Percentiles rank a stretch among this genome's conserved stretches.
Evolutionary conservation across 2,329 filamentous ascomycete species (phyloP).

Genomic region (Xylariaceae sp.): DNA sequence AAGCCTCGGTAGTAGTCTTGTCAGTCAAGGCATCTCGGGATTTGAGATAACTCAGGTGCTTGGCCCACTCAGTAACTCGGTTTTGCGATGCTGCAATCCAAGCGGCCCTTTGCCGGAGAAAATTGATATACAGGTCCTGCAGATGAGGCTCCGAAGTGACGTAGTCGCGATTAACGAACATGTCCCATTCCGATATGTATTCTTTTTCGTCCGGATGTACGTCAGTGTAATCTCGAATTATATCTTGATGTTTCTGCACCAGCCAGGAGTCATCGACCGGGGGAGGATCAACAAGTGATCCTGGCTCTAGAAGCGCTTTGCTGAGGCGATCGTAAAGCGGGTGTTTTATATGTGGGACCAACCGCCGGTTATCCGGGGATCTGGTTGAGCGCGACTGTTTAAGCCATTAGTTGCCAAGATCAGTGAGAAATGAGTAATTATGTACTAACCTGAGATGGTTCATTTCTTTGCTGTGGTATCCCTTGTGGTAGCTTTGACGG

Average conservation of each 20-base stretch:
- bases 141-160: slow-evolving; percentile 49
- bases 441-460: slow-evolving; percentile 20
- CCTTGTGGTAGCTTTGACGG: slow-evolving; percentile 23
- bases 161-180: slow-evolving; percentile 46
- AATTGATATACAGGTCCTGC: slow-evolving; percentile 46
- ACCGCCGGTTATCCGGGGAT: slow-evolving; percentile 32
- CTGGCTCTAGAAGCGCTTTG: slow-evolving; percentile 46
- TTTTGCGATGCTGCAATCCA: slow-evolving; percentile 48
- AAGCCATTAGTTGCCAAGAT: slow-evolving; percentile 9
- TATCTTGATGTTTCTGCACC: slow-evolving; percentile 54
- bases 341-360: slow-evolving; percentile 46
- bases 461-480: slow-evolving; percentile 16
- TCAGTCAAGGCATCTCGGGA: slow-evolving; percentile 44
- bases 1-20: slow-evolving; percentile 38
- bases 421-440: not conserved
- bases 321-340: slow-evolving; percentile 53
- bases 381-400: slow-evolving; percentile 17
- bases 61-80: slow-evolving; percentile 50
- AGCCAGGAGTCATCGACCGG: slow-evolving; percentile 48
- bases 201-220: slow-evolving; percentile 50
- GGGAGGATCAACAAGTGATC: slow-evolving; percentile 41
- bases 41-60: slow-evolving; percentile 48
- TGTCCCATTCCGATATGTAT: slow-evolving; percentile 54
- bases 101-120: slow-evolving; percentile 43
- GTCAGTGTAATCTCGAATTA: slow-evolving; percentile 52